Base-by-base conservation (phyloP, 306 rosid genomes). In the Cucurbita pepo region DNA sequence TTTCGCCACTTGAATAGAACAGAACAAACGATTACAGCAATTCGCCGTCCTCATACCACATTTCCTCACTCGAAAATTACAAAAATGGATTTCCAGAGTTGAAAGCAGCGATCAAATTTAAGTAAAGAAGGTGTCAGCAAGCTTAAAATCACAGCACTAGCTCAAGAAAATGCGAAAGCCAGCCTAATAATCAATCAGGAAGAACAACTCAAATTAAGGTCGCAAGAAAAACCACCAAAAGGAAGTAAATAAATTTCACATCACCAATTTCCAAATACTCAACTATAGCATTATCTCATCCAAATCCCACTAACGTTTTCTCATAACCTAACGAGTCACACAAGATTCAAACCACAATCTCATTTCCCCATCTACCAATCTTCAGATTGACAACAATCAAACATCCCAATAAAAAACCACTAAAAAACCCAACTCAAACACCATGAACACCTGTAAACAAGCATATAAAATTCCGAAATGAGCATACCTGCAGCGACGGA, bases 401-500 rank as follows among this genome's bases (percentile, higher is more conserved):
- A 45, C n/a, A 22, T 37, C 45, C 47, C 44, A 69, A 19, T 2
- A 63, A 78, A 19, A 38, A 66, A 69, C 15, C 69, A 53, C 62
- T 50, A 21, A 16, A 52, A 52, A 52, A 19, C 56, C 56, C 56
- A 52, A 16, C 21, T 61, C 19, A 69, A 70, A 61, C 30, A 30
- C 48, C 41, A 71, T 14, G 8, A 10, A 61, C 44, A 8, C 67
- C 6, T 8, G 8, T n/a, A 30, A 55, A 66, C 34, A 19, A 34
- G 45, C 45, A 59, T 40, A 3, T 6, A 77, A 19, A 16, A 58
- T 0, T 44, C 9, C 38, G 22, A 73, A 38, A 44, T 10, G 12
- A 30, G 55, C 82, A 66, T 80, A 86, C 87, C 88, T 18, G 75
- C 48, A 36, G 81, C 58, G 70, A 72, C 5, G 34, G 80, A 77